phyloP scores from a whole-genome alignment of 164 flowering plant species.

The Dillenia turbinata region DNA sequence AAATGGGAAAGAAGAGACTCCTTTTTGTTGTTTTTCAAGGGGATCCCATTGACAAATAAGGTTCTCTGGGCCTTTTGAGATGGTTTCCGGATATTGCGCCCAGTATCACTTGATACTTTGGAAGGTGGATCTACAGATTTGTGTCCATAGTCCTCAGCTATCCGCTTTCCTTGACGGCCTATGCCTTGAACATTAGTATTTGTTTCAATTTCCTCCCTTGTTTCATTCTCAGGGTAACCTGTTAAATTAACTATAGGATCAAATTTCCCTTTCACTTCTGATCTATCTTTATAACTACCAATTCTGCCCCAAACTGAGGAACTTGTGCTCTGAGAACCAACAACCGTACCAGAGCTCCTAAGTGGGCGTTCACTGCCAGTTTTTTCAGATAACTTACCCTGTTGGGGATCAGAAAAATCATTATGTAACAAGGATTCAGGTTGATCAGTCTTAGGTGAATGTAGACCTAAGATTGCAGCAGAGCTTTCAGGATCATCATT shows the following conservation, averaged over 20 bases:
- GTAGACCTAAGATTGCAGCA: slow-evolving; percentile 30
- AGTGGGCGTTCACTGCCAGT: slow-evolving; percentile 29
- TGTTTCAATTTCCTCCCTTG: slow-evolving; percentile 28
- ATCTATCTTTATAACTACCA: slow-evolving; percentile 35
- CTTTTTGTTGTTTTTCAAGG: slow-evolving; percentile 62
- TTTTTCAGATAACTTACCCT: slow-evolving; percentile 21
- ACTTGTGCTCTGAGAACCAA: slow-evolving; percentile 32
- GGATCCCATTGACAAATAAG: slow-evolving; percentile 81
- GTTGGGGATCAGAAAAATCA: slow-evolving; percentile 34
- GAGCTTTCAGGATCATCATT: slow-evolving; percentile 57
- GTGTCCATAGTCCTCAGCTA: slow-evolving; percentile 24
- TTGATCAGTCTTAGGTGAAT: slow-evolving; percentile 46
- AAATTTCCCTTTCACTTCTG: slow-evolving; percentile 32
- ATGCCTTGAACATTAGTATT: slow-evolving; percentile 16
- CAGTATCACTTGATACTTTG: slow-evolving; percentile 29
- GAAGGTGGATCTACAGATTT: slow-evolving; percentile 29
- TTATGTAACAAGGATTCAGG: slow-evolving; percentile 35
- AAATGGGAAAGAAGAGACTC: slow-evolving; percentile 85
- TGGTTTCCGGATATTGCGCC: slow-evolving; percentile 33
- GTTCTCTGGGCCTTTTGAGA: slow-evolving; percentile 73
- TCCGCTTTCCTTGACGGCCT: slow-evolving; percentile 37
- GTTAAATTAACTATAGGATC: slow-evolving; percentile 26
- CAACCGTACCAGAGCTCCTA: slow-evolving; percentile 27
- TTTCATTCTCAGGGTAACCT: slow-evolving; percentile 28
- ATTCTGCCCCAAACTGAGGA: slow-evolving; percentile 71